Conservation (phyloP, 371 early-diverging fungal species). For the Mycotypha africana region DNA sequence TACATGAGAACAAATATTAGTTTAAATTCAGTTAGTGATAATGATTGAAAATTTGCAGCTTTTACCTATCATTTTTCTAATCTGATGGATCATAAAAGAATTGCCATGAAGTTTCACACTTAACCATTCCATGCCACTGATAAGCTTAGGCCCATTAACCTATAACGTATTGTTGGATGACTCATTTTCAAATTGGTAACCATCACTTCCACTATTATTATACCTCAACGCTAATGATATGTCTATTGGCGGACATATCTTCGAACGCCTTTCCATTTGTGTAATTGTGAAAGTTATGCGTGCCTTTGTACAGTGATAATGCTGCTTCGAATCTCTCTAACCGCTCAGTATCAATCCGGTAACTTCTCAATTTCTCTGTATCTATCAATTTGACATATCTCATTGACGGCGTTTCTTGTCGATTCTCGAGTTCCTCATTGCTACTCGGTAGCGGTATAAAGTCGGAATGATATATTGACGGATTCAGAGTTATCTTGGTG, state of each 20-base stretch:
- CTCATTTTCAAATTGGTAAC: not conserved
- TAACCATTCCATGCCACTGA: conserved; percentile 87
- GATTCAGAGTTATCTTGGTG: conserved; percentile 26
- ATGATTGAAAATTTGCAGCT: too few species aligned
- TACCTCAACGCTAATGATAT: conserved; percentile 73
- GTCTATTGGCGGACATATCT: conserved; percentile 76
- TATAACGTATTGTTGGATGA: conserved; percentile 8
- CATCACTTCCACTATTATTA: not conserved
- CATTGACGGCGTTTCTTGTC: conserved; percentile 21
- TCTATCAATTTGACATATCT: conserved; percentile 33
- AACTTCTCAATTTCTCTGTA: conserved; percentile 47
- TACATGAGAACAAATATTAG: conserved; percentile 1
- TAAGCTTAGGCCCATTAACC: conserved; percentile 72
- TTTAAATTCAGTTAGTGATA: not conserved
- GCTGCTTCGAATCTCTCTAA: conserved; percentile 64
- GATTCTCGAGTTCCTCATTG: too few species aligned
- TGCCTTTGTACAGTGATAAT: conserved; percentile 78
- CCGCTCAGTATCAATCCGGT: conserved; percentile 55
- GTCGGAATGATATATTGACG: too few species aligned
- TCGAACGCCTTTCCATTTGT: conserved; percentile 76
- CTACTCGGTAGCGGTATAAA: too few species aligned
- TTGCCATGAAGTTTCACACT: conserved; percentile 93
- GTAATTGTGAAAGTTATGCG: conserved; percentile 97
- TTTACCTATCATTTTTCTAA: conserved; percentile 98
- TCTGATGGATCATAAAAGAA: conserved; percentile 99